Evolutionary conservation across 495 filamentous ascomycete genomes (phyloP), one percentile per base, ranked within the genome.

Genomic region (Pyronema omphalodes): DNA sequence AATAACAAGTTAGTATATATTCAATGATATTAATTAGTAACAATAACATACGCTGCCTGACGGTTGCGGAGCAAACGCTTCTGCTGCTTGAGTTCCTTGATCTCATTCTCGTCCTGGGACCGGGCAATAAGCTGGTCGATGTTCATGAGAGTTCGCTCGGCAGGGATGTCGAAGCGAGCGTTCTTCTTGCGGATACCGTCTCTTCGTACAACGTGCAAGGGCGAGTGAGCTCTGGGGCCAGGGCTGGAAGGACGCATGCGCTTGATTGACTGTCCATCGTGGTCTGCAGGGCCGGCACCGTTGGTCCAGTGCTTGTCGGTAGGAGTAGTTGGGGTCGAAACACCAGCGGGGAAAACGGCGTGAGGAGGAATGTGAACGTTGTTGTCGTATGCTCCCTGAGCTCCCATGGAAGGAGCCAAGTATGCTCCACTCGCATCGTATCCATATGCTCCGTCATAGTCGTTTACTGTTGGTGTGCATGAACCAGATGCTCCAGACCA

Each of bases 181-280:
- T 99, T 99, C 82, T 95, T 96, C 81, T 99, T 99, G 59, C 93
- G 80, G 70, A 96, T 93, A 47, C 91, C 91, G 64, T 93, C 89
- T 59, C 88, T 80, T 59, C 88, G 77, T 45, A 77, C 68, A 46
- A 75, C 56, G 49, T 68, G 71, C 66, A 88, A 73, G 50, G 89
- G 83, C 54, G 87, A 86, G 69, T 83, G 83, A 43, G 86, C 82
- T 51, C 84, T 77, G 66, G 82, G 86, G 51, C 74, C 68, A 5
- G 87, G 85, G 65, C 81, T 89, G 63, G 73, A 71, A 39, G 76
- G 74, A 46, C 78, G 73, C 67, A 79, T 77, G 60, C 85, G 78
- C 71, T 83, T 89, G 67, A 84, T 73, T 0, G 79, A 75, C 47
- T 74, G 74, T 14, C 70, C 67, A 52, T 83, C 79, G 33, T 76